Evolutionary conservation across 2,329 filamentous ascomycete species (phyloP), one percentile per base, ranked within the genome.

Genomic region (Blastomyces parvus): DNA sequence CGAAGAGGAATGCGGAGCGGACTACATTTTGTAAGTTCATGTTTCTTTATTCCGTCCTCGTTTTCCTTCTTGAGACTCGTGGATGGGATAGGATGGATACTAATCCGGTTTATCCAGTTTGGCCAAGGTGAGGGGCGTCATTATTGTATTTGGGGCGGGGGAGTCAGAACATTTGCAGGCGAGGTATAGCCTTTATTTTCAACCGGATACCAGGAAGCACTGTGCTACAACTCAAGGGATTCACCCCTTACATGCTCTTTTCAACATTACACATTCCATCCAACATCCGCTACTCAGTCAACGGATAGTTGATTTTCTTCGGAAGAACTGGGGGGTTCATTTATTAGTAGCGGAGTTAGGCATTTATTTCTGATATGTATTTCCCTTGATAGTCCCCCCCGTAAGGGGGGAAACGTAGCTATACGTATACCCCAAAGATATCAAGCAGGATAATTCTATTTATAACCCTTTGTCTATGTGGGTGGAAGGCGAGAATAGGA

Each of bases 11-110:
- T 58, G 68, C 73, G 25, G 79, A 85, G 68, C 77, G 84, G 65
- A 82, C 84, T 33, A 78, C 80, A 30, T 85, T 81, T 70, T 77
- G 82, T 84, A 70, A 77, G 81, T 80, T 42, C 11, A 3, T 42
- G 11, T 17, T 42, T 42, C 13, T n/a, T 13, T 42, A 42, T 42
- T 48, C 14, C n/a, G 6, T 44, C 19, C 19, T 44, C 44, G 19
- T 30, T 17, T 59, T 22, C 27, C n/a, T 59, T 33, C 27, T 46
- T 59, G 22, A n/a, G 38, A 3, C 40, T 44, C 22, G 9, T 14
- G 22, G 22, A 22, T 58, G 36, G 36, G 27, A 40, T 36, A 2
- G 27, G 17, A 52, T 61, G 44, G 40, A 40, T 33, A 19, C 33
- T 57, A 40, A 57, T 27, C 9, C 27, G 3, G 25, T n/a, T 22